Evolutionary conservation across 2,329 filamentous ascomycete species (phyloP).

Genomic region (Geosmithia morbida): DNA sequence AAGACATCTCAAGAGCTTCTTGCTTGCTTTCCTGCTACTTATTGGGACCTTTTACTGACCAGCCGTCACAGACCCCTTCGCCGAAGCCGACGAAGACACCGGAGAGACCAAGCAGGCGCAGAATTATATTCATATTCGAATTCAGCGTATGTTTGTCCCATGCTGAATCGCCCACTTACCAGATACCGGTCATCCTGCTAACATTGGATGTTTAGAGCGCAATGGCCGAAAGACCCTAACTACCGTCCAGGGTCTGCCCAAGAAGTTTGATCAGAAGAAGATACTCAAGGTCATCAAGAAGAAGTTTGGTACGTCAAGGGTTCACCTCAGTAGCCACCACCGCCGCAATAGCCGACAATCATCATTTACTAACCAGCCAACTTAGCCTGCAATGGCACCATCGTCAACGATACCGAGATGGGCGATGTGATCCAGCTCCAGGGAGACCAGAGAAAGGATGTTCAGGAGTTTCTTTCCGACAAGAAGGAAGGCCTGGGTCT

Average conservation of each 20-base stretch:
- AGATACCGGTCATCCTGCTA: slow-evolving; percentile 14
- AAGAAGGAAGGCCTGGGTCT: slow-evolving; percentile 91
- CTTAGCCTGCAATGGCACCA: slow-evolving; percentile 97
- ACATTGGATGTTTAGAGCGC: slow-evolving; percentile 54
- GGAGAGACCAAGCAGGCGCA: slow-evolving; percentile 90
- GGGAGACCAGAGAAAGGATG: slow-evolving; percentile 97
- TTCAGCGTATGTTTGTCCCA: slow-evolving; percentile 64
- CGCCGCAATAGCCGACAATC: not conserved
- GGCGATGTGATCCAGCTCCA: slow-evolving; percentile 99
- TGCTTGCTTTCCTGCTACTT: not conserved
- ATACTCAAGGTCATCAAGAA: slow-evolving; percentile 99
- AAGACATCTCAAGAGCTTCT: not conserved
- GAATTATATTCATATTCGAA: slow-evolving; percentile 99
- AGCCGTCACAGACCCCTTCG: slow-evolving; percentile 77
- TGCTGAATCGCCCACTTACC: not conserved
- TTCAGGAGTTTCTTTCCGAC: slow-evolving; percentile 92
- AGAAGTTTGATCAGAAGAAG: slow-evolving; percentile 99
- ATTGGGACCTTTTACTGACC: not conserved
- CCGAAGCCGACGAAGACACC: slow-evolving; percentile 99
- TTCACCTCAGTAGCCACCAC: not conserved
- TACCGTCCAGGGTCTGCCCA: slow-evolving; percentile 95
- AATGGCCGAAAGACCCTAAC: slow-evolving; percentile 99
- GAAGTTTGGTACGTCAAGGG: slow-evolving; percentile 65
- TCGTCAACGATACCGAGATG: slow-evolving; percentile 91
- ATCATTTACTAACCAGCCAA: not conserved